Evolutionary conservation across 129 eudicot species (phyloP), one percentile per base, ranked within the genome.

Genomic region (Logfia minima): DNA sequence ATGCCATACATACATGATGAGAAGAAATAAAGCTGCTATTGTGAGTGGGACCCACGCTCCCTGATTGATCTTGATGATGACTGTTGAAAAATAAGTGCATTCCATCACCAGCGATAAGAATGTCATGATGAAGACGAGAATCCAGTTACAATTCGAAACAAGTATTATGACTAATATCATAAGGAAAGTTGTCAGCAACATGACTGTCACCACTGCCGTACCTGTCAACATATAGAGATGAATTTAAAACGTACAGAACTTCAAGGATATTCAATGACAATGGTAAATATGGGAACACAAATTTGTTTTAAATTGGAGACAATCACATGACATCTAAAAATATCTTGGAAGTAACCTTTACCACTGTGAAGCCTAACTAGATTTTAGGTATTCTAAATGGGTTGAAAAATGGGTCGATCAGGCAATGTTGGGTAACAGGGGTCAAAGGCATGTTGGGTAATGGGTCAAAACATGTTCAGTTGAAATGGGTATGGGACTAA

Each of bases 41-140:
- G 84, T 92, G 1, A 93, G 92, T 1, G 98, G 98, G 77, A 85
- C 94, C 98, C 98, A 92, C 3, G 92, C 98, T 4, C 98, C 72
- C 18, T 68, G 72, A 68, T 68, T 31, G 3, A 68, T 5, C 18
- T 68, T 68, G 53, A 68, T 35, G n/a, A 37, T 31, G 1, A 68
- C 72, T 8, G 72, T 55, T 34, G 72, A 68, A 21, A 68, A 41
- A 17, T 68, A 68, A 35, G 72, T 68, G 39, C 70, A 65, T 65
- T 65, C 70, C 45, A 65, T 45, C 9, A 65, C 22, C 18, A 65
- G 70, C 6, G 70, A 65, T 16, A 65, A 65, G 45, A 65, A 65
- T 6, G 70, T 31, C 70, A 65, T 31, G 32, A 65, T 17, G 45
- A 34, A 65, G 41, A 31, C 45, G 11, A 65, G 45, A 31, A 65